Evolutionary conservation across 1,284 basidiomycete genomes (phyloP), one percentile per base, ranked within the genome.

Genomic region (Pyrrhoderma noxium): DNA sequence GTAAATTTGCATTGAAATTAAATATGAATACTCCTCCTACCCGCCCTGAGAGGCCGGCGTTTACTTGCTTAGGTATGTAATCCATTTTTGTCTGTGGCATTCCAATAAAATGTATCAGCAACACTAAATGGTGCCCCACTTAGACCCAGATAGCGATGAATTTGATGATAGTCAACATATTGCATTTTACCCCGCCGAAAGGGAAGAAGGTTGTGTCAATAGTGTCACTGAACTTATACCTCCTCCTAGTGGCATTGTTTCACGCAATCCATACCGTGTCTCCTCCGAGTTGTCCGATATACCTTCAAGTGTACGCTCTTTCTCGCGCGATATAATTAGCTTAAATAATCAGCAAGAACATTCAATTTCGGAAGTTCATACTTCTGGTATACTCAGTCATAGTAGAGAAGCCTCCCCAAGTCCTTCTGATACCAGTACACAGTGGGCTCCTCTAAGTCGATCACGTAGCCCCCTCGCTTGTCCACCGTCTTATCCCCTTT

Each of bases 121-220:
- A n/a, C n/a, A n/a, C n/a, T n/a, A n/a, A 31, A 31, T 31, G 11
- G 7, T 31, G 11, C 5, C 27, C 27, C 11, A 31, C 27, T 11
- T 39, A 47, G 46, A 39, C 14, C 25, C 35, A 21, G 22, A 31
- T 14, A 36, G 8, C 8, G 46, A 47, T 47, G 46, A 38, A n/a
- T 39, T 39, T 39, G 21, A 22, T n/a, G 49, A 44, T 22, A 36
- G 27, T 16, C 38, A 43, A 11, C 23, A 37, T 21, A 27, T 50
- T 13, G 48, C 36, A 21, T 51, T 42, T 42, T 49, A 23, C 21
- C 46, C 46, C 35, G n/a, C 45, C 23, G 35, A 48, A 16, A 37
- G 22, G 14, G 46, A 48, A 5, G 46, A n/a, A 22, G 22, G 31
- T 25, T 27, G 31, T 16, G 25, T 36, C 22, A 8, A 21, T 27